Conservation (phyloP, 306 rosid genomes). For the Inga laurina region DNA sequence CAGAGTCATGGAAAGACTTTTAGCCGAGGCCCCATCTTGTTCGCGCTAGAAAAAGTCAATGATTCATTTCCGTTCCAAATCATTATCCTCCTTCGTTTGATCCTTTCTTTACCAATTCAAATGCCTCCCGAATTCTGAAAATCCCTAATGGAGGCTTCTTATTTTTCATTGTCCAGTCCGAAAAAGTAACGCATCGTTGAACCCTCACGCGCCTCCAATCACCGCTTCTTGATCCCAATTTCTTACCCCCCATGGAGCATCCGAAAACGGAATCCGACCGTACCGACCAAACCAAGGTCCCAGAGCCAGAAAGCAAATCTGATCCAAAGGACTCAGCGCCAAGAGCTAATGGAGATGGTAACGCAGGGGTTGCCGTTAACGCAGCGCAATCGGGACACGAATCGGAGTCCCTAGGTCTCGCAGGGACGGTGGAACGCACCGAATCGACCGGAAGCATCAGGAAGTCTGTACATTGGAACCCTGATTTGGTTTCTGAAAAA, state of each 20-base stretch:
- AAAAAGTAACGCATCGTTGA: neutral
- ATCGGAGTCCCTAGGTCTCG: neutral
- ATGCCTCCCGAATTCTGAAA: neutral
- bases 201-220: conserved; percentile 14
- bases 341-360: conserved; percentile 36
- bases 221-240: neutral
- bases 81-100: neutral
- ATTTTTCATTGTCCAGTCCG: neutral
- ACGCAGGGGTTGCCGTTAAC: conserved; percentile 37
- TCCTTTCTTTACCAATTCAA: neutral
- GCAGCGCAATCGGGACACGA: conserved; percentile 14
- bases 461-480: conserved; percentile 71
- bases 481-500: conserved; percentile 58
- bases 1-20: neutral
- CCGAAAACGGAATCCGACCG: conserved; percentile 38
- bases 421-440: conserved; percentile 18
- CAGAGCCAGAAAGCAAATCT: conserved; percentile 21
- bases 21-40: neutral
- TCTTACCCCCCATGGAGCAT: conserved; percentile 39
- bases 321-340: conserved; percentile 32
- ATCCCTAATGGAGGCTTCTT: neutral
- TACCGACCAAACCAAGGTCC: neutral
- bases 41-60: conserved; percentile 13
- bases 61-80: neutral
- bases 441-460: conserved; percentile 35